Evolutionary conservation across 768 basidiomycete species (phyloP).

Genomic region (Termitomyces eurrhizus): DNA sequence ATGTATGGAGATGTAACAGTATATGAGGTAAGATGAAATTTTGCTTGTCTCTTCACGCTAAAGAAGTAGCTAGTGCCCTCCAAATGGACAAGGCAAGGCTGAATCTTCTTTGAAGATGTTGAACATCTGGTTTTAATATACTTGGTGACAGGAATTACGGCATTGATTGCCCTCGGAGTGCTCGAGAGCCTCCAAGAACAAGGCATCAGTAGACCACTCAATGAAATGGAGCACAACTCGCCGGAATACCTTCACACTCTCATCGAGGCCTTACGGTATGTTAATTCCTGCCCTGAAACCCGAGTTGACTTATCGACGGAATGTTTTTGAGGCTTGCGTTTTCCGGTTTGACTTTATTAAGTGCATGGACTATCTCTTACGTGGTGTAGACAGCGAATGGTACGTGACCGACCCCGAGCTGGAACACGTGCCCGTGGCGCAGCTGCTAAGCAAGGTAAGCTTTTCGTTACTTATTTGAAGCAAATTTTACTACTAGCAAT

Average conservation of each 20-base stretch:
- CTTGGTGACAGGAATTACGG: constrained; percentile 64
- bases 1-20: constrained; percentile 86
- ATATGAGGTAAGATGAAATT: constrained; percentile 63
- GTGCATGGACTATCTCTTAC: neutral
- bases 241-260: constrained; percentile 84
- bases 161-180: constrained; percentile 89
- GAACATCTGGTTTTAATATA: constrained; percentile 2
- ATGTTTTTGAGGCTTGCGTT: constrained; percentile 53
- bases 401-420: constrained; percentile 92
- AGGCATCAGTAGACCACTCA: constrained; percentile 61
- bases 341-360: constrained; percentile 47
- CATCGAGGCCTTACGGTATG: constrained; percentile 79
- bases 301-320: constrained; percentile 1
- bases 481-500: neutral
- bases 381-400: constrained; percentile 66
- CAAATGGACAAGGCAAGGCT: constrained; percentile 83
- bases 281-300: constrained; percentile 2
- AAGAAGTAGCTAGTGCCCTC: constrained; percentile 62
- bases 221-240: constrained; percentile 88
- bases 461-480: neutral
- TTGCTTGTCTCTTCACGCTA: neutral
- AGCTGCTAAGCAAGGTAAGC: constrained; percentile 79
- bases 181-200: constrained; percentile 81
- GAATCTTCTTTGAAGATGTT: neutral
- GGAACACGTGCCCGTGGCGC: constrained; percentile 69